These are phyloP conservation scores for Mortierella sp. DNA, from an alignment of 371 early-diverging fungal species.

Conservation along the genomic window DNA sequence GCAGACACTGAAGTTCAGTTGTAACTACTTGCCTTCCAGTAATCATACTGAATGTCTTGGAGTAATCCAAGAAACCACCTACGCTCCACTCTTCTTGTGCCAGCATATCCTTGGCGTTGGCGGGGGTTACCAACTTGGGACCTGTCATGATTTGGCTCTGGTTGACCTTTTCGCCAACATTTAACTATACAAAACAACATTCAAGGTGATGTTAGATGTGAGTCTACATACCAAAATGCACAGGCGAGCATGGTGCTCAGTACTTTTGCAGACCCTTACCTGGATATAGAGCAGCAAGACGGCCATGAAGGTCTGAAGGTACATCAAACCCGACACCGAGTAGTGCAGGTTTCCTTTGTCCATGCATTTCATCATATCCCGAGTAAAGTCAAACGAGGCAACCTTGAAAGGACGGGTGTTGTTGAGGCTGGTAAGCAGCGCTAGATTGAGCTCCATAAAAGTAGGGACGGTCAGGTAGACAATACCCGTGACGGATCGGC, in stretches of 20 bases:
- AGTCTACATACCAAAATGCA: neutral
- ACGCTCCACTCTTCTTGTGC: conserved; percentile 41
- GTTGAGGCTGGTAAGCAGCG: conserved; percentile 20
- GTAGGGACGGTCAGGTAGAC: conserved; percentile 34
- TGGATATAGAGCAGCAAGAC: conserved; percentile 39
- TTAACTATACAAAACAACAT: conserved; percentile 25
- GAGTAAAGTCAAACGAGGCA: conserved; percentile 45
- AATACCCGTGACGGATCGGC: conserved; percentile 28
- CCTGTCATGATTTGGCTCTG: conserved; percentile 32
- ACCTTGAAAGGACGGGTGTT: conserved; percentile 32
- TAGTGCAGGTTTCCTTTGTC: conserved; percentile 25
- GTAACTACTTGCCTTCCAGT: conserved; percentile 38
- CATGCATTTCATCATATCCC: conserved; percentile 9
- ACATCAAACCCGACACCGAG: conserved; percentile 38
- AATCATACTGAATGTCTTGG: conserved; percentile 27
- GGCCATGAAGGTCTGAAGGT: conserved; percentile 38
- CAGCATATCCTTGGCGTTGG: conserved; percentile 39
- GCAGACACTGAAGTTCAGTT: neutral
- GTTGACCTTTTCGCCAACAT: conserved; percentile 27
- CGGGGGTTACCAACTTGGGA: conserved; percentile 38
- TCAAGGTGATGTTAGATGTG: neutral
- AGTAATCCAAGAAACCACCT: neutral
- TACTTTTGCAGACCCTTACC: conserved; percentile 12
- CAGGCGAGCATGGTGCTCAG: neutral
- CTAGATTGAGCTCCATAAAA: conserved; percentile 7